phyloP scores from a whole-genome alignment of 1,284 basidiomycete species.

The Rhodotorula sp. region DNA sequence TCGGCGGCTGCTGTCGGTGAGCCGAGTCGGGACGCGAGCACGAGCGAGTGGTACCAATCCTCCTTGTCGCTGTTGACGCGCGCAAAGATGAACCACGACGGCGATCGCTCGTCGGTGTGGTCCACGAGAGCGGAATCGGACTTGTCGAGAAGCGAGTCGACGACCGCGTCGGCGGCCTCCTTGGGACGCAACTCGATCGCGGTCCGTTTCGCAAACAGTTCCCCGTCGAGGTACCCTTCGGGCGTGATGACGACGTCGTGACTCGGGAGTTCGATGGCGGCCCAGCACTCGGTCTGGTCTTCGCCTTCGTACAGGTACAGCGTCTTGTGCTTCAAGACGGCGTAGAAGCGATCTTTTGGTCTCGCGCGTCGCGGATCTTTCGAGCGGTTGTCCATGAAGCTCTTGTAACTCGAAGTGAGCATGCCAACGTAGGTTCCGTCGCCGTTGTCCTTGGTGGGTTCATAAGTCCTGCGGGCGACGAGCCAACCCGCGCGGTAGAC shows the following conservation, averaged over 20 bases:
- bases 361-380: slow-evolving; percentile 67
- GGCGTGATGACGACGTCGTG: slow-evolving; percentile 73
- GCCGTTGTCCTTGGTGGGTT: slow-evolving; percentile 52
- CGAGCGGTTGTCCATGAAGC: slow-evolving; percentile 48
- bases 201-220: slow-evolving; percentile 83
- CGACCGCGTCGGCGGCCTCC: slow-evolving; percentile 64
- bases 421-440: slow-evolving; percentile 45
- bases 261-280: slow-evolving; percentile 69
- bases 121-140: neutral
- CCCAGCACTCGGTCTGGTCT: slow-evolving; percentile 77
- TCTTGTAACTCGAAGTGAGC: slow-evolving; percentile 46
- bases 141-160: neutral
- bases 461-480: slow-evolving; percentile 75
- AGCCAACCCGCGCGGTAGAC: slow-evolving; percentile 76
- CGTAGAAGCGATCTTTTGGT: slow-evolving; percentile 85
- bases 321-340: slow-evolving; percentile 79
- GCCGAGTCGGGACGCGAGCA: slow-evolving; percentile 65
- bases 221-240: slow-evolving; percentile 69
- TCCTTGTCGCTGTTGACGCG: slow-evolving; percentile 72
- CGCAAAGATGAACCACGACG: slow-evolving; percentile 85
- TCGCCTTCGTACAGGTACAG: slow-evolving; percentile 90
- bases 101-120: slow-evolving; percentile 47
- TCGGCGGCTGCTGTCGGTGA: slow-evolving; percentile 26
- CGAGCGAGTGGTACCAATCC: slow-evolving; percentile 88
- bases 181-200: slow-evolving; percentile 74